Conservation (phyloP, 108 stramenopile genomes). For the Cylindrotheca fusiformis region DNA sequence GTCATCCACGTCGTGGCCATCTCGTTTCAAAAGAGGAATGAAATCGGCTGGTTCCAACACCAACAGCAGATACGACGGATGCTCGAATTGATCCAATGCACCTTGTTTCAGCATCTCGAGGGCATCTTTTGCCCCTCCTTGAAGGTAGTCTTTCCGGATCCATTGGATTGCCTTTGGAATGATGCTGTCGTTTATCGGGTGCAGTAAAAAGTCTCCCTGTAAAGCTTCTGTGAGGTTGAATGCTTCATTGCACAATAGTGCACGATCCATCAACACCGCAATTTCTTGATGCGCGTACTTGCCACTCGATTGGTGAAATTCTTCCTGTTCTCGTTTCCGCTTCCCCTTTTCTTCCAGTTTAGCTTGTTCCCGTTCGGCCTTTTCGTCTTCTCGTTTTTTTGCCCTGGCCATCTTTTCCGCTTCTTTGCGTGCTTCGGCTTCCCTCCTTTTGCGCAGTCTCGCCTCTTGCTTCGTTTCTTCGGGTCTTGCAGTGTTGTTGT, state of each 20-base stretch:
- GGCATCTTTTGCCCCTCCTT: conserved; percentile 48
- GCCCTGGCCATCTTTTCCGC: conserved; percentile 10
- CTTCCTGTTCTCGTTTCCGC: conserved; percentile 26
- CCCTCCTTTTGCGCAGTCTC: conserved; percentile 1
- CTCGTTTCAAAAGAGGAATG: conserved; percentile 34
- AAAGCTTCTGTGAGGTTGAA: conserved; percentile 13
- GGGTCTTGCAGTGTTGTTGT: neutral
- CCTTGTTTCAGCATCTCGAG: conserved; percentile 20
- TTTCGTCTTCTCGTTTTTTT: conserved; percentile 23
- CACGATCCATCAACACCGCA: conserved; percentile 41
- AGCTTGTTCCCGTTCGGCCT: conserved; percentile 18
- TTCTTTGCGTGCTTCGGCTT: conserved; percentile 8
- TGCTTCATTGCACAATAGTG: conserved; percentile 11
- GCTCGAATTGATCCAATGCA: conserved; percentile 26
- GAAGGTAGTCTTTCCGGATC: conserved; percentile 47
- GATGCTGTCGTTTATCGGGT: neutral
- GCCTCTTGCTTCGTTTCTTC: neutral
- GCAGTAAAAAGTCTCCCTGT: conserved; percentile 12
- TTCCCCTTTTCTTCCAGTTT: conserved; percentile 21
- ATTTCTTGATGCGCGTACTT: conserved; percentile 50
- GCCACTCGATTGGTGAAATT: conserved; percentile 36
- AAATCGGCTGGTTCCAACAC: conserved; percentile 42
- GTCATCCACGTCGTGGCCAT: conserved; percentile 39
- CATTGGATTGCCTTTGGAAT: conserved; percentile 35
- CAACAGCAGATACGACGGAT: conserved; percentile 27